Percentiles rank a stretch among this genome's conserved stretches.
Evolutionary conservation across 2,329 filamentous ascomycete genomes (phyloP).

Genomic region (Aspergillus clavatus): DNA sequence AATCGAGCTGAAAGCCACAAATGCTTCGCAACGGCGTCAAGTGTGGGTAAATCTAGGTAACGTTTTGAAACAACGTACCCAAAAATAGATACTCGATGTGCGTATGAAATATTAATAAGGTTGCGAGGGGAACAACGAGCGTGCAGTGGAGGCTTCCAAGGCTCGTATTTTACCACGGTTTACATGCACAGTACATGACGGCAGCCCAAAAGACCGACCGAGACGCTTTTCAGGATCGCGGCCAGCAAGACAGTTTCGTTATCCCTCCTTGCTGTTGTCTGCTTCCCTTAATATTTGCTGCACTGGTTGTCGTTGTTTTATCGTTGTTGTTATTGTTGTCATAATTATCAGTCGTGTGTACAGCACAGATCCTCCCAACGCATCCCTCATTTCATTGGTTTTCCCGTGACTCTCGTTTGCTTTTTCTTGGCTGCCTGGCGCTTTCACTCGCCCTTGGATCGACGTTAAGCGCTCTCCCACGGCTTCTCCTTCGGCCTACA

Average conservation of each 20-base stretch:
- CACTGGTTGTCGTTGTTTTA: background rate
- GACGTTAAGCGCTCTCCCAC: conserved; percentile 16
- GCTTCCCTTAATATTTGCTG: conserved; percentile 1
- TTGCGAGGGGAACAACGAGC: background rate
- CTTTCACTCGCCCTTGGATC: conserved; percentile 3
- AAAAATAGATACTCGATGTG: background rate
- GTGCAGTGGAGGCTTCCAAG: background rate
- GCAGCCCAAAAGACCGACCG: conserved; percentile 3
- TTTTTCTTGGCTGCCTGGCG: conserved; percentile 3
- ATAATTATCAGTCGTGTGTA: background rate
- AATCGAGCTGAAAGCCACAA: background rate
- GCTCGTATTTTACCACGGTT: background rate
- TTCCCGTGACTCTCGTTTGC: background rate
- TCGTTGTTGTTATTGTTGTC: background rate
- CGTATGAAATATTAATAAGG: background rate
- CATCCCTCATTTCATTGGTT: background rate
- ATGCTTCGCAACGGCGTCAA: background rate
- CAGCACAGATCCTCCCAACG: background rate
- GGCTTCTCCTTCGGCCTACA: conserved; percentile 9
- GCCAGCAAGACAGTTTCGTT: conserved; percentile 12
- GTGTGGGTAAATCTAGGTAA: background rate
- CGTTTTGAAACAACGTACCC: background rate
- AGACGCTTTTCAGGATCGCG: conserved; percentile 10
- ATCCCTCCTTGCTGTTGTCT: conserved; percentile 10
- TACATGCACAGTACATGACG: conserved; percentile 8